Percentiles rank a stretch among this genome's conserved stretches.
Conservation (phyloP, 495 filamentous ascomycete genomes). For the Staphylotrichum tortipilum region DNA sequence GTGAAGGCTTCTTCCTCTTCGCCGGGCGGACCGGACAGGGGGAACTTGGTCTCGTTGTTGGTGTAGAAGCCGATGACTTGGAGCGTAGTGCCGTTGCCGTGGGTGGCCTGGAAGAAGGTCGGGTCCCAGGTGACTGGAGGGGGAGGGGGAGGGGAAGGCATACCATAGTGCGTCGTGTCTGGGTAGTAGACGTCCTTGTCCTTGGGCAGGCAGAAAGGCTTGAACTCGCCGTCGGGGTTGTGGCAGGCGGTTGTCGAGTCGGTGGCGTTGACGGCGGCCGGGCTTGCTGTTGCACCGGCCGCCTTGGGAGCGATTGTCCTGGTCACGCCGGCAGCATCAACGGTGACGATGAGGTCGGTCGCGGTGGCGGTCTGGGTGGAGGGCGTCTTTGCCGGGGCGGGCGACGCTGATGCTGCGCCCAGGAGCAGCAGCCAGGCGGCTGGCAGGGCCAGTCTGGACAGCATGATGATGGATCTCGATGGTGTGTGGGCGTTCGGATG, state of each 20-base stretch:
- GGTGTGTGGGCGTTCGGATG: too few relatives aligned
- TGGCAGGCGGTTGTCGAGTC: slow-evolving; percentile 30
- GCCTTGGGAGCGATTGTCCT: slow-evolving; percentile 24
- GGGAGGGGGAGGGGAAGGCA: neutral
- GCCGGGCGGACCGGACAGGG: neutral
- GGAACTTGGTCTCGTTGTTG: neutral
- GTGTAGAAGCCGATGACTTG: slow-evolving; percentile 31
- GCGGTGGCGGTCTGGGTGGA: slow-evolving; percentile 24
- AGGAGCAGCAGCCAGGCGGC: slow-evolving; percentile 16
- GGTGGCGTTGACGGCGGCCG: slow-evolving; percentile 23
- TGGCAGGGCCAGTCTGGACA: slow-evolving; percentile 1
- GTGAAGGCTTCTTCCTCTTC: slow-evolving; percentile 25
- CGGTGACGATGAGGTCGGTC: slow-evolving; percentile 32
- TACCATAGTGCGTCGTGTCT: slow-evolving; percentile 33
- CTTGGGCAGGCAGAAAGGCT: slow-evolving; percentile 35
- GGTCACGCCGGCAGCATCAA: slow-evolving; percentile 32
- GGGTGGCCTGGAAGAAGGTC: slow-evolving; percentile 28
- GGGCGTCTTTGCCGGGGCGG: neutral
- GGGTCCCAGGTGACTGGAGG: slow-evolving; percentile 39
- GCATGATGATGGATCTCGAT: slow-evolving; percentile 8
- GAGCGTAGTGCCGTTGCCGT: slow-evolving; percentile 25
- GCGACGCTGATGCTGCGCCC: slow-evolving; percentile 5
- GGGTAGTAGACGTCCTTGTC: slow-evolving; percentile 24
- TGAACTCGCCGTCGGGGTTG: slow-evolving; percentile 29
- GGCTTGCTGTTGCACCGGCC: slow-evolving; percentile 18